Percentiles rank a stretch among this genome's conserved stretches.
Evolutionary conservation across 192 early-diverging fungal genomes (phyloP).

Genomic region (Lunasporangiospora selenospora): DNA sequence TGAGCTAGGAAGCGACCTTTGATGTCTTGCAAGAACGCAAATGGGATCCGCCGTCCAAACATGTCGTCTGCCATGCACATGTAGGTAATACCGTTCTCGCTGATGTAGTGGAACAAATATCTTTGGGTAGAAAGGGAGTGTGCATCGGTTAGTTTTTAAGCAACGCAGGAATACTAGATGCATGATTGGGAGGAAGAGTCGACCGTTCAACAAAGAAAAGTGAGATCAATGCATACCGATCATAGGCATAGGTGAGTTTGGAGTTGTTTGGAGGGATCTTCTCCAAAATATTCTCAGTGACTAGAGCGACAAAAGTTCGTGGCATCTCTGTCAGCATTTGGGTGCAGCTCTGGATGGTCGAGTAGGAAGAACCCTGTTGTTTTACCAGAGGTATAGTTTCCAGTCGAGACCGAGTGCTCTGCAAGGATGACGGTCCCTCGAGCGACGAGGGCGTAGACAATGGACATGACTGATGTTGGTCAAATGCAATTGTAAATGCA

Average conservation of each 20-base stretch:
- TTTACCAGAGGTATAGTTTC: not conserved
- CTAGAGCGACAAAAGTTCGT: too few species aligned
- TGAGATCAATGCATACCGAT: conserved; percentile 53
- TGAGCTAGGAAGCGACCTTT: conserved; percentile 60
- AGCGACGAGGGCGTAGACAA: not conserved
- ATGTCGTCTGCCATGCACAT: conserved; percentile 77
- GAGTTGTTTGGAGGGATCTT: conserved; percentile 86
- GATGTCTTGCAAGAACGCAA: conserved; percentile 84
- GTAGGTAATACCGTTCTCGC: conserved; percentile 72
- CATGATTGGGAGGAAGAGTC: not conserved
- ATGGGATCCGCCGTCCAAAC: conserved; percentile 77
- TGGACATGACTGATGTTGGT: conserved; percentile 2
- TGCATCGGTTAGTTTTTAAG: not conserved
- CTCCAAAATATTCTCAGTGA: conserved; percentile 81
- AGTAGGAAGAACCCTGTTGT: not conserved
- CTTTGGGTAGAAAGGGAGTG: not conserved
- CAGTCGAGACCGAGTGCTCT: not conserved
- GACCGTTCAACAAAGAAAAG: not conserved
- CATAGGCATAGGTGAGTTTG: conserved; percentile 88
- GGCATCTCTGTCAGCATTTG: too few species aligned
- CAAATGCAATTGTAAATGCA: too few species aligned
- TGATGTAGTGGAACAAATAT: conserved; percentile 9
- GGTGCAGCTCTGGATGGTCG: too few species aligned
- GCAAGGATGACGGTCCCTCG: not conserved
- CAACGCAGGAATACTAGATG: too few species aligned